phyloP scores from a whole-genome alignment of 2,329 filamentous ascomycete species.

The Hirsutella minnesotensis region DNA sequence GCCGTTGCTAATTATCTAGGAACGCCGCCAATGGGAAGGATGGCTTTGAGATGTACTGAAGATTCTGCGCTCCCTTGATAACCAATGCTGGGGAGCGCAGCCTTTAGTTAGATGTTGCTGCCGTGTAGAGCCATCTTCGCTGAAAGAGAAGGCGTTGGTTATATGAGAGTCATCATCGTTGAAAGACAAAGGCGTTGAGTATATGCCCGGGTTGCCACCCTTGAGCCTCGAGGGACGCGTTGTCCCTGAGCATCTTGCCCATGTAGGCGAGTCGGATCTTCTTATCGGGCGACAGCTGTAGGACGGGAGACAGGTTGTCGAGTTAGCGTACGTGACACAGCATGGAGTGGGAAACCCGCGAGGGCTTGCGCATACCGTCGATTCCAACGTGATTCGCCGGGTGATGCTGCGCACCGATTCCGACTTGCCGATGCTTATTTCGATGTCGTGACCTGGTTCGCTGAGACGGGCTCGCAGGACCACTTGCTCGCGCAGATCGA shows the following conservation, averaged over 20 bases:
- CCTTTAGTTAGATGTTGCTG: too few species aligned
- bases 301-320: too few species aligned
- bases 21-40: too few species aligned
- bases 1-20: too few species aligned
- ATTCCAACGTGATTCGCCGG: slow-evolving; percentile 39
- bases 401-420: slow-evolving; percentile 55
- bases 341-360: background rate
- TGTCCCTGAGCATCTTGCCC: slow-evolving; percentile 67
- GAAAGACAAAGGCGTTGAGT: slow-evolving; percentile 63
- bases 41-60: too few species aligned
- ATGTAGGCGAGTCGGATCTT: slow-evolving; percentile 66
- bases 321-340: background rate
- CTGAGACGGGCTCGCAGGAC: slow-evolving; percentile 52
- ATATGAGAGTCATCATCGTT: slow-evolving; percentile 29
- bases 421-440: slow-evolving; percentile 41
- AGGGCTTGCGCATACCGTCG: slow-evolving; percentile 5
- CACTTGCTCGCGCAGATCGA: slow-evolving; percentile 41
- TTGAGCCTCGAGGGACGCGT: slow-evolving; percentile 50
- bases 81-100: too few species aligned
- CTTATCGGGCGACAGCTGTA: slow-evolving; percentile 44
- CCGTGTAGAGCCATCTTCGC: too few species aligned
- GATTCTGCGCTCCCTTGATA: too few species aligned
- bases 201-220: slow-evolving; percentile 68
- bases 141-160: too few species aligned
- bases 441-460: slow-evolving; percentile 53